phyloP scores from a whole-genome alignment of 768 basidiomycete genomes.

The Termitomyces sp. region DNA sequence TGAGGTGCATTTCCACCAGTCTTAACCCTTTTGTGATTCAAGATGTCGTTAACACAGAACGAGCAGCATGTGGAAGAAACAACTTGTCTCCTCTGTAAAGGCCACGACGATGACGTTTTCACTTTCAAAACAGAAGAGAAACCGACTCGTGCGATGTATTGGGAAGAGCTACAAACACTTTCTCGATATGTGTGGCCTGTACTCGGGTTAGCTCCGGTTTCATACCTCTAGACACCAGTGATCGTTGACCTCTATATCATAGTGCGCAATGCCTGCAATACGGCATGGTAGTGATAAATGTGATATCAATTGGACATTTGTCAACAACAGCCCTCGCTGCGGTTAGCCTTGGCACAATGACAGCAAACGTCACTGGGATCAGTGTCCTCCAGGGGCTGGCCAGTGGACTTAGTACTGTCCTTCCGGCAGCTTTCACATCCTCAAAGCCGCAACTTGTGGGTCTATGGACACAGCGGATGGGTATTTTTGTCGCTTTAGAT shows the following conservation, averaged over 20 bases:
- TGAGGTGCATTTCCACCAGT: too few species aligned
- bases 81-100: neutral
- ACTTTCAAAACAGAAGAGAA: neutral
- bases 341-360: slow-evolving; percentile 47
- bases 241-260: neutral
- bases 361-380: slow-evolving; percentile 29
- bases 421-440: slow-evolving; percentile 76
- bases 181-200: slow-evolving; percentile 7
- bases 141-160: neutral
- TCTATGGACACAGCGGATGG: slow-evolving; percentile 66
- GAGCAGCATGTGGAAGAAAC: neutral
- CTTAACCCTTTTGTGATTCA: too few species aligned
- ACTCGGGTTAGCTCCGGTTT: slow-evolving; percentile 1
- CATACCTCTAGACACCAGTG: neutral
- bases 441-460: slow-evolving; percentile 31
- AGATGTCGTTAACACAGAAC: neutral
- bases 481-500: slow-evolving; percentile 11
- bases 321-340: slow-evolving; percentile 71
- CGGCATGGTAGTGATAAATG: slow-evolving; percentile 59
- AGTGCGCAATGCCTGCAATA: slow-evolving; percentile 51
- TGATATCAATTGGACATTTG: slow-evolving; percentile 71
- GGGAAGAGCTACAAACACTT: slow-evolving; percentile 7
- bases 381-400: slow-evolving; percentile 54
- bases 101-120: neutral
- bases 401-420: slow-evolving; percentile 67